Evolutionary conservation across 169 alveolate species (phyloP), one percentile per base, ranked within the genome.

Genomic region (Perkinsus chesapeaki): DNA sequence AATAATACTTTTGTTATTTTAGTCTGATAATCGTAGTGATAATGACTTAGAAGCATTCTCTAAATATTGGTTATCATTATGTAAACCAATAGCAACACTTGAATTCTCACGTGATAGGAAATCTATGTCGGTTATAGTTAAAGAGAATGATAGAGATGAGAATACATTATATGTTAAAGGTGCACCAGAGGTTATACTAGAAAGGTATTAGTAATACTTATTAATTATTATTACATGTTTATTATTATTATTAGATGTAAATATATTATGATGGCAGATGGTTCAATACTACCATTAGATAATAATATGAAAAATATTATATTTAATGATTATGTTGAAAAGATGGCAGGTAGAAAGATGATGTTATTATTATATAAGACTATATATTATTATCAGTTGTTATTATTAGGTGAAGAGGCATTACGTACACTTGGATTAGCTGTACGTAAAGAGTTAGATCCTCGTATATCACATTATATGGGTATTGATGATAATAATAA

Each of bases 121-220:
- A 95, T 96, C 98, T 93, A 99, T 99, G 99, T 97, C 99, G 94
- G 99, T 98, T 0, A 93, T 98, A 23, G 96, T 96, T 38, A 94
- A 92, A 38, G 96, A 93, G 95, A 92, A 94, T 91, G 95, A 92
- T 82, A 93, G 92, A 39, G 93, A 93, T 39, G 95, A 96, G 93
- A 92, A 94, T 48, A 95, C 95, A 7, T 94, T 99, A 38, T 98
- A 98, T 94, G 98, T 98, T 73, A 99, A 99, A 97, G 99, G 99
- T 12, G 99, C 99, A 16, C 99, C 99, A 16, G 99, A 99, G 95
- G 96, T 98, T 93, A 97, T 99, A 27, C 93, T 99, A 39, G 99
- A 98, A 39, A 39, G 95, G 95, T 94, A 95, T 93, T 92, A 27
- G 23, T 82, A 91, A 48, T 16, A 39, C 43, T 93, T 94, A 0